phyloP scores from a whole-genome alignment of 768 basidiomycete species.

The Suillus cothurnatus region DNA sequence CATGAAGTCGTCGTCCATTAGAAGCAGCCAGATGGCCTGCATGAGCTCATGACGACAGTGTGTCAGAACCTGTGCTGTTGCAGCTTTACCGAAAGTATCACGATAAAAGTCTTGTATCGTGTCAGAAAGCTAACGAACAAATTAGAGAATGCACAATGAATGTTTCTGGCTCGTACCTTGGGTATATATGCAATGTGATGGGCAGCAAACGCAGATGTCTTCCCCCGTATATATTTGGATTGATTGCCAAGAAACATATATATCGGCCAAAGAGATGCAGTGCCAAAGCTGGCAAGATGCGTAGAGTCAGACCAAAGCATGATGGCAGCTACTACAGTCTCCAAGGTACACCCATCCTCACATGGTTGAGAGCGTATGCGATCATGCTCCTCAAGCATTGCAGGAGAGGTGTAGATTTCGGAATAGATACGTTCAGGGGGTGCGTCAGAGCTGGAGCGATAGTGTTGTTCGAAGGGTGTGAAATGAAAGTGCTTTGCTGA shows the following conservation, averaged over 20 bases:
- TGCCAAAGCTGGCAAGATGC: constrained; percentile 24
- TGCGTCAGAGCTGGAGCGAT: too few relatives aligned
- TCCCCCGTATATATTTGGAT: constrained; percentile 9
- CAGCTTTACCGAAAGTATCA: not conserved
- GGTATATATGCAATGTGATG: constrained; percentile 28
- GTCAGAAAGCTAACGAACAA: constrained; percentile 17
- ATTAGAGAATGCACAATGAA: too few relatives aligned
- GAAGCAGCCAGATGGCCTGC: constrained; percentile 25
- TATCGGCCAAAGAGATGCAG: constrained; percentile 17
- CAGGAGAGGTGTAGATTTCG: constrained; percentile 25
- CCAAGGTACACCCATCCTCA: too few relatives aligned
- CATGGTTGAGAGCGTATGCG: too few relatives aligned
- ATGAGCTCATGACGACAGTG: constrained; percentile 25
- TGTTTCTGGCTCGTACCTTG: not conserved
- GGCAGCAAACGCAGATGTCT: constrained; percentile 13
- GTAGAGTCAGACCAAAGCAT: constrained; percentile 31
- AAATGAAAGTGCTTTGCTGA: constrained; percentile 20
- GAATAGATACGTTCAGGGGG: not conserved
- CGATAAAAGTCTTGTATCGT: constrained; percentile 16
- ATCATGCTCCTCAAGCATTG: constrained; percentile 12
- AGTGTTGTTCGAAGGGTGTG: too few relatives aligned
- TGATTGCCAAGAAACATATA: constrained; percentile 14
- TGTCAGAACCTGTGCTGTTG: constrained; percentile 7
- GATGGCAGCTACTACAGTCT: constrained; percentile 17
- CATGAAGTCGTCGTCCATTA: constrained; percentile 27